Evolutionary conservation across 805 yeast species (phyloP).

Genomic region (Grigorovia yakushimaensis): DNA sequence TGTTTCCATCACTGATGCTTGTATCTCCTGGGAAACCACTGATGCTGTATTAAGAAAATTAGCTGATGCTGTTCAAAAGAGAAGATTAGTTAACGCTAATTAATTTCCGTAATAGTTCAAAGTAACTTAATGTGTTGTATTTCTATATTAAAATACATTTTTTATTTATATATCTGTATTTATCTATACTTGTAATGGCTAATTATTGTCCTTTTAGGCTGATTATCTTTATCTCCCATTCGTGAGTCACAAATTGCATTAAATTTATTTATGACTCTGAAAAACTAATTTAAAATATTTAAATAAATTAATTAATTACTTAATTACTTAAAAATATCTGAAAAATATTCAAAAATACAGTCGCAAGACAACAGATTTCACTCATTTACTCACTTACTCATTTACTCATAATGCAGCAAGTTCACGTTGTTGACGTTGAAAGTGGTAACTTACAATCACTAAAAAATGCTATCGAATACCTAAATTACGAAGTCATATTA

Average conservation of each 20-base stretch:
- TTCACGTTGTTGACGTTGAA: slow-evolving; percentile 78
- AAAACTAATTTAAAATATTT: no score
- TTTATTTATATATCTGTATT: no score
- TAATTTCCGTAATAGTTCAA: not conserved
- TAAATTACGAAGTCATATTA: slow-evolving; percentile 62
- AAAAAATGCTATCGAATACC: slow-evolving; percentile 68
- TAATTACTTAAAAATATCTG: no score
- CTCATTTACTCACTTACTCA: not conserved
- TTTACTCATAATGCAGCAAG: slow-evolving; percentile 8
- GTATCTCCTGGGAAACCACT: slow-evolving; percentile 89
- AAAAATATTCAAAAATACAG: no score
- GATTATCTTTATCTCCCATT: not conserved
- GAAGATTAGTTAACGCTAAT: slow-evolving; percentile 43
- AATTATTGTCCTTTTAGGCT: not conserved
- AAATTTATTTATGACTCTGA: not conserved
- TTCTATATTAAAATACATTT: not conserved
- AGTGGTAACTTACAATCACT: slow-evolving; percentile 90
- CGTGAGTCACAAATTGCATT: not conserved
- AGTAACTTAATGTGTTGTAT: not conserved
- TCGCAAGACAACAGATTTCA: no score
- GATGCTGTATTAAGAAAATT: slow-evolving; percentile 67
- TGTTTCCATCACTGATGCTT: slow-evolving; percentile 93
- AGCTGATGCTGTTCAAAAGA: slow-evolving; percentile 71
- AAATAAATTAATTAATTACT: no score
- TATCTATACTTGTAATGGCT: not conserved